These are phyloP conservation scores for Colletotrichum orchidophilum DNA, from an alignment of 2,329 filamentous ascomycete species.

Conservation along the genomic window DNA sequence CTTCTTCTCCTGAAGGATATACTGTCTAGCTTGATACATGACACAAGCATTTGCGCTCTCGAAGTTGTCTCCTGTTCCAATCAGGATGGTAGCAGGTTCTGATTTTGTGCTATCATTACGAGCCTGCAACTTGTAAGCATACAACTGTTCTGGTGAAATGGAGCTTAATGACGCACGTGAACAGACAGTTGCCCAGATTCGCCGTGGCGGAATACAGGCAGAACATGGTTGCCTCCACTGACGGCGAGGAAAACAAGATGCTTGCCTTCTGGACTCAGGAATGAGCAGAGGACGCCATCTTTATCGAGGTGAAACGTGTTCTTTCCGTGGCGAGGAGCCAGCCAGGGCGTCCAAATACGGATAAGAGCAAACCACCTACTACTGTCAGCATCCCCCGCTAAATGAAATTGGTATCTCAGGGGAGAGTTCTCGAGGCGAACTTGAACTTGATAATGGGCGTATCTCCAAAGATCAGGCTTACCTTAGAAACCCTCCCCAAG, in stretches of 20 bases:
- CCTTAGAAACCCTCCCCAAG: slow-evolving; percentile 65
- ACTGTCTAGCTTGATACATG: slow-evolving; percentile 85
- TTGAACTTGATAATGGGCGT: not conserved
- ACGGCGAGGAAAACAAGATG: slow-evolving; percentile 82
- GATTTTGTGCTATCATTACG: slow-evolving; percentile 72
- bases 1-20: slow-evolving; percentile 60
- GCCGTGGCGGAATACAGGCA: slow-evolving; percentile 74
- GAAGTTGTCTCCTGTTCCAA: slow-evolving; percentile 76
- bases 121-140: slow-evolving; percentile 49
- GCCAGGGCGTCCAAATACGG: slow-evolving; percentile 83
- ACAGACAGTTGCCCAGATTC: slow-evolving; percentile 73
- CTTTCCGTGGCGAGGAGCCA: slow-evolving; percentile 86
- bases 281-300: slow-evolving; percentile 81
- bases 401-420: too few species aligned
- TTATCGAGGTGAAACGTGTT: slow-evolving; percentile 74
- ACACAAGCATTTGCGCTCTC: slow-evolving; percentile 81
- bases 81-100: slow-evolving; percentile 70
- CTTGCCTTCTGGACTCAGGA: slow-evolving; percentile 75
- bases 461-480: slow-evolving; percentile 43
- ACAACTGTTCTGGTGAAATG: not conserved
- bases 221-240: slow-evolving; percentile 76
- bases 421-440: not conserved
- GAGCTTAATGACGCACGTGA: slow-evolving; percentile 59
- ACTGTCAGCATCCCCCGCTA: slow-evolving; percentile 31
- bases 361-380: slow-evolving; percentile 83